phyloP scores from a whole-genome alignment of 2,329 filamentous ascomycete species.

The Rhynchosporium graminicola region DNA sequence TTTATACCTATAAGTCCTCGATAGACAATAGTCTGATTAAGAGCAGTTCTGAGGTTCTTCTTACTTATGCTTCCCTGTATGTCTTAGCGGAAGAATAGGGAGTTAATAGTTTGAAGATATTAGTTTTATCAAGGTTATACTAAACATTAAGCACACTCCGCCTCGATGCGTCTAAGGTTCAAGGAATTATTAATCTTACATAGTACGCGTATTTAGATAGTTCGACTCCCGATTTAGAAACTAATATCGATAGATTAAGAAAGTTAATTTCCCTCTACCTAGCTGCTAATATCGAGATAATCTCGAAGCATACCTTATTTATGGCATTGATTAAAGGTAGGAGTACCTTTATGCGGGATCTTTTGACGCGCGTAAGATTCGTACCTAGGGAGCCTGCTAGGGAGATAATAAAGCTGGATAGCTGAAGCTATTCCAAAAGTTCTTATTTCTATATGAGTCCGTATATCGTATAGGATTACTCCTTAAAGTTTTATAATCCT shows the following conservation, averaged over 20 bases:
- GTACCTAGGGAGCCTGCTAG: slow-evolving; percentile 25
- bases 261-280: slow-evolving; percentile 27
- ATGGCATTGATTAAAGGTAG: slow-evolving; percentile 27
- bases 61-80: slow-evolving; percentile 29
- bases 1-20: slow-evolving; percentile 21
- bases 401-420: slow-evolving; percentile 15
- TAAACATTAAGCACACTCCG: slow-evolving; percentile 28
- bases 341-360: slow-evolving; percentile 27
- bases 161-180: slow-evolving; percentile 24
- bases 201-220: slow-evolving; percentile 25
- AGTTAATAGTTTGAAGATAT: slow-evolving; percentile 28
- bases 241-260: slow-evolving; percentile 25
- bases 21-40: slow-evolving; percentile 22
- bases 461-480: no score
- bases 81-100: slow-evolving; percentile 28
- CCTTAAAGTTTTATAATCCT: no score
- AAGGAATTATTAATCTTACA: slow-evolving; percentile 27
- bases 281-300: slow-evolving; percentile 22
- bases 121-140: slow-evolving; percentile 27
- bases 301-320: slow-evolving; percentile 27
- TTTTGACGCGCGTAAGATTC: slow-evolving; percentile 26
- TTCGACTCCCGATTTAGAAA: slow-evolving; percentile 28
- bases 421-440: slow-evolving; percentile 25
- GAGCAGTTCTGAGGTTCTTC: slow-evolving; percentile 27
- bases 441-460: neutral